Percentiles rank a stretch among this genome's conserved stretches.
Evolutionary conservation across 257 asterid species (phyloP).

Genomic region (Nicotiana otophora): DNA sequence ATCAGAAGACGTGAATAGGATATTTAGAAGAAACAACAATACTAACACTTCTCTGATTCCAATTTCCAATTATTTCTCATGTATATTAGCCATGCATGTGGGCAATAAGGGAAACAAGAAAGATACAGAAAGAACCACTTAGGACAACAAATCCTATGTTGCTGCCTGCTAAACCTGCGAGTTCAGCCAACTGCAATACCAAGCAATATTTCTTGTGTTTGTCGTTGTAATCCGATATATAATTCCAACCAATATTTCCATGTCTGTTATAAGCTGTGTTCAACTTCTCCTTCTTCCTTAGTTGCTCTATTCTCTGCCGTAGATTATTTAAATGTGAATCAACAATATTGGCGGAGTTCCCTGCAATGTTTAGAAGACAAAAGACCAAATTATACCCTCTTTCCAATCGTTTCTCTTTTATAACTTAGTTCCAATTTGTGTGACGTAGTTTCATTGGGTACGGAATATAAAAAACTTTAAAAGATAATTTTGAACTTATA

Average conservation of each 20-base stretch:
- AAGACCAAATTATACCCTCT: no score
- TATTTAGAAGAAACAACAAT: no score
- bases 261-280: not conserved
- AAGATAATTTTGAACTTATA: no score
- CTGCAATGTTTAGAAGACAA: conserved; percentile 12
- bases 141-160: conserved; percentile 33
- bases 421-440: no score
- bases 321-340: conserved; percentile 35
- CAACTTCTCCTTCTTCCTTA: conserved; percentile 34
- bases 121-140: conserved; percentile 29
- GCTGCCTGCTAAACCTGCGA: conserved; percentile 22
- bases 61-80: no score
- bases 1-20: no score
- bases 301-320: conserved; percentile 31
- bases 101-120: conserved; percentile 23
- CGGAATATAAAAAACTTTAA: no score
- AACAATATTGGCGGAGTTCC: conserved; percentile 28
- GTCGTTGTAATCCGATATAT: conserved; percentile 29
- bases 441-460: no score
- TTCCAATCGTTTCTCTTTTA: no score
- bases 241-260: conserved; percentile 37
- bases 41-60: no score
- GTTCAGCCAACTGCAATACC: conserved; percentile 19
- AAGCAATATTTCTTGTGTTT: conserved; percentile 16
- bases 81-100: not conserved